Conservation (phyloP, 2,329 filamentous ascomycete genomes). For the Ophiocordyceps camponoti-leonardi region DNA sequence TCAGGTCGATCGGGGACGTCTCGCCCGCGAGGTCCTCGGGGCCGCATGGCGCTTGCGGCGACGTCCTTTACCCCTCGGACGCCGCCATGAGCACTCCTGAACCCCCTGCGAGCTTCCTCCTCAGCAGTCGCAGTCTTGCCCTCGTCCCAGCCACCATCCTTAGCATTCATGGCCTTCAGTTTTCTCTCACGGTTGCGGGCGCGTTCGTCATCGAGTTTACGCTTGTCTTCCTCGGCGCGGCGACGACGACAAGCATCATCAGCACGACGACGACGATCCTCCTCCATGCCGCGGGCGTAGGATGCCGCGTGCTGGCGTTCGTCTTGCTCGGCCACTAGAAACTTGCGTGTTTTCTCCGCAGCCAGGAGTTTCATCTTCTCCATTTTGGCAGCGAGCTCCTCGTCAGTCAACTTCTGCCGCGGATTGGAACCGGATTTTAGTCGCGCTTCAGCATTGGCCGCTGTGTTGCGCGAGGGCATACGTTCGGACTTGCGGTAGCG, state of each 20-base stretch:
- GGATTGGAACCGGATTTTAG: conserved; percentile 39
- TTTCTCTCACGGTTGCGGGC: conserved; percentile 43
- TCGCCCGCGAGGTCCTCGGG: conserved; percentile 26
- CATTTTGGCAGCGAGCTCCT: conserved; percentile 41
- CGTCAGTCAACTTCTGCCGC: conserved; percentile 41
- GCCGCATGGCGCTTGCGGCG: conserved; percentile 5
- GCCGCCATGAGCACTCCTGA: conserved; percentile 24
- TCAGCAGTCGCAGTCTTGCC: conserved; percentile 30
- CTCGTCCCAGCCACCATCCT: conserved; percentile 40
- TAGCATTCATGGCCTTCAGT: conserved; percentile 37
- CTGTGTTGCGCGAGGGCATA: conserved; percentile 9
- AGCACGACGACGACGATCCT: conserved; percentile 30
- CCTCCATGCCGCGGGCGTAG: conserved; percentile 37
- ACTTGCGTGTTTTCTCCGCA: conserved; percentile 40
- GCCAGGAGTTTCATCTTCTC: conserved; percentile 40
- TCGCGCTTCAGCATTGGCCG: conserved; percentile 22
- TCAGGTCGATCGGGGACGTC: conserved; percentile 12
- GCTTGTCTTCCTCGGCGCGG: conserved; percentile 32
- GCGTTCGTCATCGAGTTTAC: conserved; percentile 39
- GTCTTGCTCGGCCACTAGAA: conserved; percentile 40
- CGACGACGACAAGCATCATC: conserved; percentile 34
- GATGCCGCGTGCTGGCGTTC: conserved; percentile 36
- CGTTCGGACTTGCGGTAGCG: not conserved
- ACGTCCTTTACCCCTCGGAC: conserved; percentile 19
- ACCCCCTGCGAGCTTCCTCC: conserved; percentile 22